Base-by-base conservation (phyloP, 2,329 filamentous ascomycete genomes). In the Paraphoma sp. region DNA sequence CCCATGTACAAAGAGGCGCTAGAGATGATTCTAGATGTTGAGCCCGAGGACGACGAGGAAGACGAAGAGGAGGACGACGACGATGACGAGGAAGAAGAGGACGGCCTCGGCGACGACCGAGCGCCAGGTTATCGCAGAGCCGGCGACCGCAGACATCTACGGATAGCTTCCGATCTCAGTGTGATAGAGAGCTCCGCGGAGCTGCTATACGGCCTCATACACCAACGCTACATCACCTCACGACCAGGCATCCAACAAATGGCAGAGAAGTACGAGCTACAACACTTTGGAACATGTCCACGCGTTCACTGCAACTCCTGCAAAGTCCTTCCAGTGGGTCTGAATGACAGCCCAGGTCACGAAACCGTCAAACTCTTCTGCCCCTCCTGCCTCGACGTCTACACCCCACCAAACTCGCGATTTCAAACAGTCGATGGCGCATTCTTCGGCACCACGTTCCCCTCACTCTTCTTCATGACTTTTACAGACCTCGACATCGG, bases 281-380 rank as follows among this genome's bases (percentile, higher is more conserved):
- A 93, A 59, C 94, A 99, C 80, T 99, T 99, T 74, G 95, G 95
- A 51, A 89, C 90, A 67, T 99, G 95, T 76, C 95, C 95, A n/a
- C 87, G 95, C 57, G 96, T 94, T 56, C 88, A 94, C 79, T 99
- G 95, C 83, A 90, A 93, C 69, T 89, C 91, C 57, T 91, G 92
- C 63, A 90, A 94, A 70, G 95, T 96, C 12, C 85, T 99, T 5
- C 95, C 95, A 1, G 94, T 99, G 17, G 95, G 95, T 38, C 86
- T 95, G 59, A 96, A 92, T 56, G 95, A 99, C 78, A 95, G 94
- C 46, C 94, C 95, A 0, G 95, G 95, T 63, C 91, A 96, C 77
- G 94, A 99, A 73, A 99, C 95, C 0, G 95, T 99, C 72, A 99
- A 99, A 82, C 87, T 99, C 18, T 99, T 97, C 81, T 99, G 95